Base-by-base conservation (phyloP, 768 basidiomycete species). In the Pleurotus citrinopileatus region DNA sequence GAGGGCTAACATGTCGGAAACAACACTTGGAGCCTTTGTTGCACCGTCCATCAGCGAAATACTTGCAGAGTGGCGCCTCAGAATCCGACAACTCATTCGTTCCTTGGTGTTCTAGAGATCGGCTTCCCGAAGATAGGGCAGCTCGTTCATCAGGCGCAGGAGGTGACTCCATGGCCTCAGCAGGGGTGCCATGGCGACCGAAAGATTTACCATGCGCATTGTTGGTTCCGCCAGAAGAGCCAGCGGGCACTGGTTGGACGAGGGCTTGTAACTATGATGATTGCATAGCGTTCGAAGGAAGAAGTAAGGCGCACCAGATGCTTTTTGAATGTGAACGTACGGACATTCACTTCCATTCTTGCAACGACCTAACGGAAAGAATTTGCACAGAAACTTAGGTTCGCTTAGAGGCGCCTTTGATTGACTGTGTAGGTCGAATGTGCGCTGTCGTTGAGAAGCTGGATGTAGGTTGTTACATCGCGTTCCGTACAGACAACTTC, bases 271-370 rank as follows among this genome's bases (percentile, higher is more conserved):
- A 34, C 32, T 10, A 34, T n/a, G 32, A 34, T 34, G 32, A n/a
- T 10, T 34, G n/a, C n/a, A 10, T 27, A 6, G 27, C 6, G 25
- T n/a, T 23, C 12, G 12, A 17, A 12, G 9, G 22, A 20, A 19
- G 38, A 17, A 15, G 17, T 3, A 28, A 34, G 13, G 17, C 48
- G 38, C 10, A 52, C 53, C 36, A 47, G 55, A 28, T 44, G 27
- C 46, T 27, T 56, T 52, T 29, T 69, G 69, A 9, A 52, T 52
- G 37, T 69, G 69, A 9, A 52, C 53, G 44, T 58, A 70, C 12
- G 61, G 50, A 56, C 68, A 70, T 3, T 54, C 52, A 13, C 26
- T 42, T 7, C 67, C 68, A 45, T 67, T 69, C 43, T 56, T 59
- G 53, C 69, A 69, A n/a, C 53, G 44, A 3, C 67, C 65, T 42